Evolutionary conservation across 2,329 filamentous ascomycete species (phyloP).

Genomic region (Colletotrichum trifolii): DNA sequence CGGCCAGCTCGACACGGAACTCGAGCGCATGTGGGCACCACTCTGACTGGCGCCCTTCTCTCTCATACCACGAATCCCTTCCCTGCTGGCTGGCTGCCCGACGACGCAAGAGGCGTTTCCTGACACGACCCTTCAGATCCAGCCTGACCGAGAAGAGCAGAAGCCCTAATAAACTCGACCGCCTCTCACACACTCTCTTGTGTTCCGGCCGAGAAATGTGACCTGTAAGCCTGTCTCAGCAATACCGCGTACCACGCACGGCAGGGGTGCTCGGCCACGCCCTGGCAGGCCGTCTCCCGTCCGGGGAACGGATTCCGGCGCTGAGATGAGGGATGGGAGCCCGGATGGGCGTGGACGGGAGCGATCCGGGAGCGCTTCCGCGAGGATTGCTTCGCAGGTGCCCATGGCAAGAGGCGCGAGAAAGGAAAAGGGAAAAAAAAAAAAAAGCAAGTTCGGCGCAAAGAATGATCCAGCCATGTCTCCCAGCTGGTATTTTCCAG

Average conservation of each 20-base stretch:
- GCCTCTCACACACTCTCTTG: too few relatives aligned
- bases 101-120: constrained; percentile 34
- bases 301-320: constrained; percentile 25
- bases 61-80: not conserved
- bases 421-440: too few relatives aligned
- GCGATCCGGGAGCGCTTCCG: constrained; percentile 9
- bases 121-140: constrained; percentile 12
- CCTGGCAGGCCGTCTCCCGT: constrained; percentile 27
- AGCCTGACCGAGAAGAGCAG: constrained; percentile 1
- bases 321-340: constrained; percentile 1
- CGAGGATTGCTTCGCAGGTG: not conserved
- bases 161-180: constrained; percentile 2
- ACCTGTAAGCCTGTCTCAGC: not conserved
- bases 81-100: constrained; percentile 11
- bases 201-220: not conserved
- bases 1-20: not conserved
- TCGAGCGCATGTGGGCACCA: too few relatives aligned
- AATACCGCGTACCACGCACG: not conserved
- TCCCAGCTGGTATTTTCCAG: too few relatives aligned
- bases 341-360: constrained; percentile 4
- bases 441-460: constrained; percentile 2
- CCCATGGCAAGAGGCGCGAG: too few relatives aligned
- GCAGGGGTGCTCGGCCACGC: constrained; percentile 20
- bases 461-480: not conserved
- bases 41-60: constrained; percentile 1